A percentile compares a stretch with the other conserved stretches of the same genome.
Evolutionary conservation across 2,329 filamentous ascomycete species (phyloP).

Genomic region (Botrytis fragariae): DNA sequence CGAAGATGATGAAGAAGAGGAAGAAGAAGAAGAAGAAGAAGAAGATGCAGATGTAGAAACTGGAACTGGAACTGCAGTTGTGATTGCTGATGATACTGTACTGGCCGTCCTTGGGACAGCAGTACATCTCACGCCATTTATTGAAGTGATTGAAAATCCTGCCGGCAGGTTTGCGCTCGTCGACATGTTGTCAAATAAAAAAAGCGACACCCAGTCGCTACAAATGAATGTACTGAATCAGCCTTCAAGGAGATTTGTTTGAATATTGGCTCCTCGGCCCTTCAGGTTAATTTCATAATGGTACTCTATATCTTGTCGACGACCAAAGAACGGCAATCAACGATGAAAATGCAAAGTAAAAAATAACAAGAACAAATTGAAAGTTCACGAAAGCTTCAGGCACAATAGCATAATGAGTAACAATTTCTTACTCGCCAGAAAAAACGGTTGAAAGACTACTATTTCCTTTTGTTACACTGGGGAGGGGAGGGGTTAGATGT

Average conservation of each 20-base stretch:
- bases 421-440: neutral
- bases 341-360: slow-evolving; percentile 26
- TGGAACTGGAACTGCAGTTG: slow-evolving; percentile 18
- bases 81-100: slow-evolving; percentile 22
- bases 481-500: slow-evolving; percentile 12
- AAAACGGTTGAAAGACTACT: neutral
- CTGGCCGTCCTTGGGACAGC: slow-evolving; percentile 46
- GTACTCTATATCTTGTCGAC: slow-evolving; percentile 1
- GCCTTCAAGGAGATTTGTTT: slow-evolving; percentile 31
- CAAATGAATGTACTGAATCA: slow-evolving; percentile 31
- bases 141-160: slow-evolving; percentile 50
- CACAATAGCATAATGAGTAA: slow-evolving; percentile 1
- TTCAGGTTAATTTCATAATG: slow-evolving; percentile 29
- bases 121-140: slow-evolving; percentile 53
- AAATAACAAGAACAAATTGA: slow-evolving; percentile 5
- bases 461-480: slow-evolving; percentile 13
- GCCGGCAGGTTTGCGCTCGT: slow-evolving; percentile 41
- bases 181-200: slow-evolving; percentile 42
- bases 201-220: slow-evolving; percentile 33
- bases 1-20: slow-evolving; percentile 6
- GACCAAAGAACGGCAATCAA: slow-evolving; percentile 8
- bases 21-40: neutral
- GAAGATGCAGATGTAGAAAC: slow-evolving; percentile 5
- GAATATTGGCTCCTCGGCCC: slow-evolving; percentile 32
- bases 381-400: neutral